Evolutionary conservation across 164 flowering plant species (phyloP).

Genomic region (Magnolia kwangsiensis): DNA sequence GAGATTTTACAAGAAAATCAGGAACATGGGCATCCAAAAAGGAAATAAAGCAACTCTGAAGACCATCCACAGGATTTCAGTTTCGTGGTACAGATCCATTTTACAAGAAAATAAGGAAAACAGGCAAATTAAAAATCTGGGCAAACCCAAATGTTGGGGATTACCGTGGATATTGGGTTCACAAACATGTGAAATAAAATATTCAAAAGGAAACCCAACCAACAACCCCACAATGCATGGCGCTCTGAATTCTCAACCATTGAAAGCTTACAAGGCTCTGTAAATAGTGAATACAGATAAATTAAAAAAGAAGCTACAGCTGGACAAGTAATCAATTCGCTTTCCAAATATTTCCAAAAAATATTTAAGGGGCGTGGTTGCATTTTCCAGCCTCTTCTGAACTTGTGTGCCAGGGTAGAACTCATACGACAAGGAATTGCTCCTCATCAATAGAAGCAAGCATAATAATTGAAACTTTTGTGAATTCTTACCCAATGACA

Average conservation of each 20-base stretch:
- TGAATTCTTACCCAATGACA: slow-evolving; percentile 10
- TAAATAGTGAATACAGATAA: slow-evolving; percentile 18
- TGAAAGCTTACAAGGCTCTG: slow-evolving; percentile 15
- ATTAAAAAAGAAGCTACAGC: slow-evolving; percentile 16
- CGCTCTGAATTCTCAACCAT: slow-evolving; percentile 9
- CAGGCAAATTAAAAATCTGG: neutral
- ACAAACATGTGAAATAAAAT: neutral
- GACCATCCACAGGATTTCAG: neutral
- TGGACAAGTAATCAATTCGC: slow-evolving; percentile 14
- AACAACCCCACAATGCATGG: slow-evolving; percentile 1
- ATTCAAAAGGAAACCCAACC: neutral
- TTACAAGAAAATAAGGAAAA: slow-evolving; percentile 1
- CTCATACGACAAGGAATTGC: slow-evolving; percentile 6
- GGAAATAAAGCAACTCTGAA: too few relatives aligned
- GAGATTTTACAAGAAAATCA: neutral
- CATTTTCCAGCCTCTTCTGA: slow-evolving; percentile 9
- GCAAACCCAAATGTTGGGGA: neutral
- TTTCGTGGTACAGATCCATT: neutral
- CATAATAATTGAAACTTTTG: neutral
- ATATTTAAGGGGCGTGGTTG: neutral
- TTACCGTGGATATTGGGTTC: neutral
- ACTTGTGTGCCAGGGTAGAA: slow-evolving; percentile 9
- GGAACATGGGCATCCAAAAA: neutral
- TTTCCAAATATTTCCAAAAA: slow-evolving; percentile 14
- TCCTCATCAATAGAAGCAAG: slow-evolving; percentile 13